These are phyloP conservation scores for Starmerella asiatica DNA, from an alignment of 805 yeast species.

Conservation along the genomic window DNA sequence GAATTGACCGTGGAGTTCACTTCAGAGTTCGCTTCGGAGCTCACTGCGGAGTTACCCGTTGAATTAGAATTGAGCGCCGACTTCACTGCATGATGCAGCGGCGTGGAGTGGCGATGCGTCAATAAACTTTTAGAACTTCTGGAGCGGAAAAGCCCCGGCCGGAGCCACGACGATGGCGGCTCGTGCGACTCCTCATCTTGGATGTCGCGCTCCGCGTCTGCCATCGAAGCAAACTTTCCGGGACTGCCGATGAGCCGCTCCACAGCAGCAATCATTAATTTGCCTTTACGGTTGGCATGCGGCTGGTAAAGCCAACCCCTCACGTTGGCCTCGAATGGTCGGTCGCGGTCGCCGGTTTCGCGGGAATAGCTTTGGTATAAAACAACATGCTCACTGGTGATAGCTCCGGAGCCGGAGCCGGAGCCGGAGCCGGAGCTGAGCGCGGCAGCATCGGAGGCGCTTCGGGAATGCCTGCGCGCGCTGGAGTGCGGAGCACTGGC, in stretches of 20 bases:
- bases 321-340: conserved; percentile 26
- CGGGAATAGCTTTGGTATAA: conserved; percentile 18
- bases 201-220: background rate
- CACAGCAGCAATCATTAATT: conserved; percentile 34
- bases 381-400: conserved; percentile 5
- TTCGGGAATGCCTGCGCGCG: background rate
- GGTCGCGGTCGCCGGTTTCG: conserved; percentile 2
- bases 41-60: background rate
- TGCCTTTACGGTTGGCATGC: conserved; percentile 60
- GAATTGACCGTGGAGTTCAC: background rate
- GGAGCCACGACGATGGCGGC: background rate
- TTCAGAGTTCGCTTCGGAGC: conserved; percentile 1
- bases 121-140: background rate
- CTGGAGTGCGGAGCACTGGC: background rate
- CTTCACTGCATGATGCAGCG: background rate
- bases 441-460: background rate
- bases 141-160: conserved; percentile 14
- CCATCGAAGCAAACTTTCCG: no score
- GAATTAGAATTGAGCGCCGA: conserved; percentile 3
- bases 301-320: conserved; percentile 62
- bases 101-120: background rate
- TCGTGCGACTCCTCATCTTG: conserved; percentile 5
- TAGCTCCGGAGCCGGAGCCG: no score
- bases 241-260: conserved; percentile 22
- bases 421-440: no score